phyloP scores from a whole-genome alignment of 73 alveolate species.

The Paramecium primaurelia region DNA sequence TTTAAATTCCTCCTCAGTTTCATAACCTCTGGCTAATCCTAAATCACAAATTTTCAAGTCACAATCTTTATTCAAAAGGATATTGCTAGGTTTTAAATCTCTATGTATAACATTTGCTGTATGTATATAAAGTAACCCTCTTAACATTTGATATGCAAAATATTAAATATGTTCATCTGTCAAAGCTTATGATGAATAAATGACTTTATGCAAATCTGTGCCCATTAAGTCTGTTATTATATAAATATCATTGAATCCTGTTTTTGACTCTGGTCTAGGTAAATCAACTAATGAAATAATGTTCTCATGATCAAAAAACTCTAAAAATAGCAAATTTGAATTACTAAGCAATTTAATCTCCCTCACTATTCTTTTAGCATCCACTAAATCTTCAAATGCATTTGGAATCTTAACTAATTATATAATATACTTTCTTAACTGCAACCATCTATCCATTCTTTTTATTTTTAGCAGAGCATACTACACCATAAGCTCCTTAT shows the following conservation, averaged over 20 bases:
- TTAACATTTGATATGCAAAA: constrained; percentile 80
- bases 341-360: constrained; percentile 81
- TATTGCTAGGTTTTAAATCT: constrained; percentile 85
- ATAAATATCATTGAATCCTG: constrained; percentile 88
- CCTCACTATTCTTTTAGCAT: constrained; percentile 86
- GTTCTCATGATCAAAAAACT: constrained; percentile 87
- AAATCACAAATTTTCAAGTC: constrained; percentile 82
- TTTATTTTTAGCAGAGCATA: constrained; percentile 83
- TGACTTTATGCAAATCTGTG: constrained; percentile 91
- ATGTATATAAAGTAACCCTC: constrained; percentile 85
- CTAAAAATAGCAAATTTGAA: constrained; percentile 49
- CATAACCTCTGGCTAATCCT: constrained; percentile 83
- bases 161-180: constrained; percentile 89
- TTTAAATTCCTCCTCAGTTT: constrained; percentile 68
- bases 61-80: constrained; percentile 84
- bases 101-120: constrained; percentile 88
- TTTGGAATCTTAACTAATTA: constrained; percentile 64
- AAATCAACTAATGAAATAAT: constrained; percentile 74
- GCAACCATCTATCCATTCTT: constrained; percentile 88
- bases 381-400: constrained; percentile 84
- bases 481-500: constrained; percentile 93
- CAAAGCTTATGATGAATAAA: constrained; percentile 81
- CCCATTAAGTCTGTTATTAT: constrained; percentile 90
- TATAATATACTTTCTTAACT: constrained; percentile 77
- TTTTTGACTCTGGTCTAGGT: constrained; percentile 82